Conservation (phyloP, 2,329 filamentous ascomycete genomes). For the Ophiostoma angusticollis region DNA sequence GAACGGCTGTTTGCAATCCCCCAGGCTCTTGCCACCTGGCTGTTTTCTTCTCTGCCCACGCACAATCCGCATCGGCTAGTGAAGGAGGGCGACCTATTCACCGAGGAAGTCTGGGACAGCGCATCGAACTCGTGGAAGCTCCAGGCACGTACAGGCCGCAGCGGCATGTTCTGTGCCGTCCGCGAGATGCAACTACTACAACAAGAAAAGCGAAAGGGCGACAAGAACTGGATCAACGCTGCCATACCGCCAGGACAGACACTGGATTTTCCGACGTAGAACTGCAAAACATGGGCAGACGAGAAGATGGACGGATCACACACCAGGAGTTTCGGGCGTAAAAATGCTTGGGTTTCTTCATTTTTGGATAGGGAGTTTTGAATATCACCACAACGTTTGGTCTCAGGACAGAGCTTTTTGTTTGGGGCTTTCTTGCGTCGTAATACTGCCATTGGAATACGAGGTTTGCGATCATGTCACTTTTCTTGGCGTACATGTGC, state of each 20-base stretch:
- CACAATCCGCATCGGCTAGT: conserved; percentile 51
- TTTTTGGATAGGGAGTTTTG: too few species aligned
- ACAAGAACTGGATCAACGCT: conserved; percentile 24
- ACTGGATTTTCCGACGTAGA: conserved; percentile 19
- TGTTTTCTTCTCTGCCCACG: conserved; percentile 30
- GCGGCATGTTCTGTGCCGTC: conserved; percentile 43
- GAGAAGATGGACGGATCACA: too few species aligned
- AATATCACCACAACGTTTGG: too few species aligned
- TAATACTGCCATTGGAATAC: too few species aligned
- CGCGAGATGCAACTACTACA: conserved; percentile 33
- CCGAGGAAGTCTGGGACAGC: conserved; percentile 35
- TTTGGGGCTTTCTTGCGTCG: too few species aligned
- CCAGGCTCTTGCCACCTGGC: conserved; percentile 31
- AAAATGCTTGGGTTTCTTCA: too few species aligned
- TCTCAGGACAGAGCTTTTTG: too few species aligned
- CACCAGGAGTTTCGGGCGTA: too few species aligned
- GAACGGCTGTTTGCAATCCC: conserved; percentile 37
- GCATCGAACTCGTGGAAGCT: conserved; percentile 26
- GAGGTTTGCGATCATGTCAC: too few species aligned
- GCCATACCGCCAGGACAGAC: conserved; percentile 22
- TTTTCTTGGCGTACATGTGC: too few species aligned
- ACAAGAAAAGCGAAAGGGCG: conserved; percentile 17
- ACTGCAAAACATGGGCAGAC: too few species aligned
- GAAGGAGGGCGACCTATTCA: conserved; percentile 40
- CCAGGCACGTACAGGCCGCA: conserved; percentile 30